Conservation (phyloP, 306 rosid genomes). For the Hippophae gyantsensis region DNA sequence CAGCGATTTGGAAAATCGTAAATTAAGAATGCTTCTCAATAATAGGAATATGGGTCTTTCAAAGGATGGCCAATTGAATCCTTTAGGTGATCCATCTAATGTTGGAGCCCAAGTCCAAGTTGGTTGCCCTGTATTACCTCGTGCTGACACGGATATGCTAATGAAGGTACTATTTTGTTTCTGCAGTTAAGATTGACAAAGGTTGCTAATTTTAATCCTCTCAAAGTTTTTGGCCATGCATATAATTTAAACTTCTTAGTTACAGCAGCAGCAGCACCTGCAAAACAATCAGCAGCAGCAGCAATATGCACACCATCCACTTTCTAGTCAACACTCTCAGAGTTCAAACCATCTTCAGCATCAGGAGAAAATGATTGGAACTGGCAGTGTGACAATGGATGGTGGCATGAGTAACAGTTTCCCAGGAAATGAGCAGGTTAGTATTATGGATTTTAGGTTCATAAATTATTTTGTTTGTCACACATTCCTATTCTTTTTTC, state of each 20-base stretch:
- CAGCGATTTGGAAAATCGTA: slow-evolving; percentile 37
- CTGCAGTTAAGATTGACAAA: slow-evolving; percentile 12
- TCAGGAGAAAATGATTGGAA: slow-evolving; percentile 35
- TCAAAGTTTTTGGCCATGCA: slow-evolving; percentile 6
- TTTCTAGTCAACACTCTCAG: slow-evolving; percentile 38
- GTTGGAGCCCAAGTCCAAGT: slow-evolving; percentile 36
- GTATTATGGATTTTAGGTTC: slow-evolving; percentile 7
- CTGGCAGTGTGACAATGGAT: slow-evolving; percentile 26
- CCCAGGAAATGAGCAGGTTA: slow-evolving; percentile 58
- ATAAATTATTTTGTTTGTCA: background rate
- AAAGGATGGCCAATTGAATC: slow-evolving; percentile 38
- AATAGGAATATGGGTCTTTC: slow-evolving; percentile 32
- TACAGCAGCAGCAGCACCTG: slow-evolving; percentile 37
- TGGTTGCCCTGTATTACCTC: slow-evolving; percentile 38
- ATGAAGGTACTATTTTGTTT: slow-evolving; percentile 33
- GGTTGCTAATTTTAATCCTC: slow-evolving; percentile 10
- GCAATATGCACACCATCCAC: slow-evolving; percentile 33
- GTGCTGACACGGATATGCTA: slow-evolving; percentile 31
- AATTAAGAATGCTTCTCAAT: slow-evolving; percentile 24
- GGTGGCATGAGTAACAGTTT: slow-evolving; percentile 33
- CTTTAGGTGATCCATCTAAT: slow-evolving; percentile 31
- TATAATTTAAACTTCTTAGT: slow-evolving; percentile 11
- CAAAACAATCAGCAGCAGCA: slow-evolving; percentile 37
- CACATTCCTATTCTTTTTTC: background rate
- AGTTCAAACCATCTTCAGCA: slow-evolving; percentile 37